These are phyloP conservation scores for Wickerhamiella domercqiae DNA, from an alignment of 805 yeast genomes.

Conservation along the genomic window DNA sequence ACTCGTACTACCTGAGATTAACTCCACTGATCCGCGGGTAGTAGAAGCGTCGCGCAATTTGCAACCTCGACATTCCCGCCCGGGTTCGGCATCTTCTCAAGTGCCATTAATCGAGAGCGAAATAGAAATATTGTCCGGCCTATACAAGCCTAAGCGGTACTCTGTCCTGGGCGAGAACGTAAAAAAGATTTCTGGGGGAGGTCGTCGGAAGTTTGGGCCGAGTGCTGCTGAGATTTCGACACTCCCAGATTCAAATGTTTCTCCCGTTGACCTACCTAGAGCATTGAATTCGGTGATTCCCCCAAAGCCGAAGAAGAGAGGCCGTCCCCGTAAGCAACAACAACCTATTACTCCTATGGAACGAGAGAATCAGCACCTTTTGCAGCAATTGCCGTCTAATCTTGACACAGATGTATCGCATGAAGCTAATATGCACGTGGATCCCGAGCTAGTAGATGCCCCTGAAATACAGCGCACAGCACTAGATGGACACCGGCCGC, in stretches of 20 bases:
- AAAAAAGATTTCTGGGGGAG: too few species aligned
- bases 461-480: too few species aligned
- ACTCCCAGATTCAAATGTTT: background rate
- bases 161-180: background rate
- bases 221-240: constrained; percentile 14
- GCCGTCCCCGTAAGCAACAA: background rate
- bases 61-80: constrained; percentile 6
- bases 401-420: too few species aligned
- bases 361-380: too few species aligned
- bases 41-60: constrained; percentile 9
- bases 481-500: too few species aligned
- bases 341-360: too few species aligned
- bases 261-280: too few species aligned
- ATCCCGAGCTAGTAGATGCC: too few species aligned
- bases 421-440: too few species aligned
- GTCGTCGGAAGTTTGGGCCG: constrained; percentile 9
- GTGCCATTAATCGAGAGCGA: constrained; percentile 8
- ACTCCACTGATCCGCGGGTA: constrained; percentile 16
- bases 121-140: background rate
- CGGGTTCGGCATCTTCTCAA: constrained; percentile 2
- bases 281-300: background rate
- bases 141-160: background rate
- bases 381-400: too few species aligned
- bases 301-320: background rate
- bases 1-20: constrained; percentile 19